These are phyloP conservation scores for Lumnitzera littorea DNA, from an alignment of 345 rosid species.

Conservation along the genomic window DNA sequence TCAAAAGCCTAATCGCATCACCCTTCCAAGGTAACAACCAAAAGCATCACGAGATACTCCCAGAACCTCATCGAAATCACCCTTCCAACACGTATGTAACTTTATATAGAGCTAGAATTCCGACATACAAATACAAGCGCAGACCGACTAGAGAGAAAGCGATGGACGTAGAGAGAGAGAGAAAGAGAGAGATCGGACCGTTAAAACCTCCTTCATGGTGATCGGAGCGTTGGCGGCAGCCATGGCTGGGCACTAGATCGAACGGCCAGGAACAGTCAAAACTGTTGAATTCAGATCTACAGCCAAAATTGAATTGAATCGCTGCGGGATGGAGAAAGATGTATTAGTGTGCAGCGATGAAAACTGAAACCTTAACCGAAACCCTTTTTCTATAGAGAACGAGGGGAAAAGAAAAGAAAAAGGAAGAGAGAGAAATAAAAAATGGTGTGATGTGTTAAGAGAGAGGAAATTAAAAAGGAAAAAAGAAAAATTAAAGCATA, in stretches of 20 bases:
- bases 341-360: constrained; percentile 10
- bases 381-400: background rate
- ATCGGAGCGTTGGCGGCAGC: constrained; percentile 56
- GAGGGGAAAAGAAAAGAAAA: background rate
- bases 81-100: no score
- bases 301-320: background rate
- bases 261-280: background rate
- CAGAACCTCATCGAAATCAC: background rate
- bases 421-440: background rate
- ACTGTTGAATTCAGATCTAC: background rate
- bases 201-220: constrained; percentile 43
- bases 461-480: no score
- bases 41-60: background rate
- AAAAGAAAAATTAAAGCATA: no score
- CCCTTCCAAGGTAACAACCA: background rate
- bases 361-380: background rate
- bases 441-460: no score
- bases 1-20: background rate
- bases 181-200: constrained; percentile 13
- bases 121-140: background rate
- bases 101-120: background rate
- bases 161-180: background rate
- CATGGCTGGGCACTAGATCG: constrained; percentile 25
- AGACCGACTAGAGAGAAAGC: background rate
- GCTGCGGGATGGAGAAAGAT: constrained; percentile 1